Evolutionary conservation across 345 rosid species (phyloP), one percentile per base, ranked within the genome.

Genomic region (Salix dunnii): DNA sequence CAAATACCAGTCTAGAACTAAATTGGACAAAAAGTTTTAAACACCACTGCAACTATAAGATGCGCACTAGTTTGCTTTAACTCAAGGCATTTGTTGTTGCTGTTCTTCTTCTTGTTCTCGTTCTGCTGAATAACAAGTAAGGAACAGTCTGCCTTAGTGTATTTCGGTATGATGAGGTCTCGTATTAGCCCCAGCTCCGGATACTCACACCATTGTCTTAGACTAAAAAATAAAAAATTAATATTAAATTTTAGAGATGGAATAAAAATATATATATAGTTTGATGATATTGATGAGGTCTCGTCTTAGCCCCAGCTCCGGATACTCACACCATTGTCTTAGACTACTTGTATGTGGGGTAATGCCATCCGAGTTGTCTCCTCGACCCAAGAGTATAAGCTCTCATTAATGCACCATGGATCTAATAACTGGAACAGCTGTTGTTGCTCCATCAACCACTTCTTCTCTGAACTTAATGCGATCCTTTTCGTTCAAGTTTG

Each of bases 181-280:
- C 72, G 60, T 0, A 69, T 6, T n/a, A 46, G 18, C 30, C 72
- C 72, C 10, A 69, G 36, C 43, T 69, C 72, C 12, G 25, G 35
- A 46, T n/a, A 69, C 72, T 69, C 72, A 27, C 72, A 69, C 72
- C 72, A 69, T 27, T 69, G 55, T 46, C 16, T 42, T 5, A 69
- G 55, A 2, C 72, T 60, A 14, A n/a, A n/a, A n/a, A n/a, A n/a
- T n/a, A n/a, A n/a, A n/a, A n/a, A n/a, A n/a, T n/a, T n/a, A n/a
- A n/a, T n/a, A n/a, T n/a, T n/a, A n/a, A n/a, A n/a, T n/a, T n/a
- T n/a, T n/a, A n/a, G n/a, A n/a, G n/a, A n/a, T n/a, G n/a, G n/a
- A n/a, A n/a, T n/a, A n/a, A n/a, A n/a, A n/a, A n/a, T n/a, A n/a
- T n/a, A n/a, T n/a, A n/a, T n/a, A n/a, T n/a, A n/a, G n/a, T n/a